Base-by-base conservation (phyloP, 1,284 basidiomycete genomes). In the Wallemia mellicola region DNA sequence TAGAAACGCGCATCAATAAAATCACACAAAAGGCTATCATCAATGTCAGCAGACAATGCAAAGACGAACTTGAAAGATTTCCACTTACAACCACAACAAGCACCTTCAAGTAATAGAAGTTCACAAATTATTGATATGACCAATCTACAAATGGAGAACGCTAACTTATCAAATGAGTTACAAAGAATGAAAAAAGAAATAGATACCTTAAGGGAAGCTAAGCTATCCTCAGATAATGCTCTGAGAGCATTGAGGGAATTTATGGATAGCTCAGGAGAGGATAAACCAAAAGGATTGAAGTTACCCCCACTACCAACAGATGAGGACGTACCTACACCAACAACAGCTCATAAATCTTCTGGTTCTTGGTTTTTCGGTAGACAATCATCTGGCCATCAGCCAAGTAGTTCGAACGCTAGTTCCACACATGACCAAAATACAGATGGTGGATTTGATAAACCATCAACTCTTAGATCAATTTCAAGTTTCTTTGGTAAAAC, bases 71-170 rank as follows among this genome's bases (percentile, higher is more conserved):
- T 48, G 14, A 48, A 48, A 22, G 38, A 48, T n/a, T 22, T 48
- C 5, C 38, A 48, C n/a, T n/a, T 48, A 11, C 5, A 48, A 3
- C 38, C 38, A 11, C 38, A 48, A 22, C 38, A 7, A 22, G 14
- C 9, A 3, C 38, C 38, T 17, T 11, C 38, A n/a, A 17, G 14
- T 48, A 48, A 48, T n/a, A 48, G 38, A 48, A 17, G 14, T 11
- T 48, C 38, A n/a, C 38, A 48, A n/a, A n/a, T 48, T 7, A 22
- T 48, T 3, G 58, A 59, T 19, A 59, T 59, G 54, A 28, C 59
- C n/a, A 24, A 38, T 27, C 24, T 54, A n/a, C 60, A 61, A 54
- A 59, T 61, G 19, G 60, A 61, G 32, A 59, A 61, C 54, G 59
- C 60, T 1, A 60, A 60, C 54, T 27, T 54, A 19, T 48, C 59